Evolutionary conservation across 768 basidiomycete genomes (phyloP), one percentile per base, ranked within the genome.

Genomic region (Agrocybe praecox): DNA sequence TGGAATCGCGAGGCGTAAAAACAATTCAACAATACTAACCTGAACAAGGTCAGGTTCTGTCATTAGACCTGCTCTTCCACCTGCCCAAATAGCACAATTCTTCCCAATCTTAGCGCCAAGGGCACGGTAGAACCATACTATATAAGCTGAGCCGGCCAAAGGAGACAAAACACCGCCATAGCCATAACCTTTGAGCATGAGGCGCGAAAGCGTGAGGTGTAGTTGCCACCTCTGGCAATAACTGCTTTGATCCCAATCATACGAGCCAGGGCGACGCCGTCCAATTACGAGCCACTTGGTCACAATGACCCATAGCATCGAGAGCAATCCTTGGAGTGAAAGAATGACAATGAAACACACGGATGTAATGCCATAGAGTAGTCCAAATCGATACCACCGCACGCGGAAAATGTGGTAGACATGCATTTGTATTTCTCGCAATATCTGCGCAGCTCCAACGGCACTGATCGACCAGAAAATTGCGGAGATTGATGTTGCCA

Each of bases 201-300:
- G 65, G 21, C 72, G 68, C 5, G 75, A 72, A 14, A 80, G 61
- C 1, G 65, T 65, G 15, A 77, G 70, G 57, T 79, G 78, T 15
- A 80, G 67, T 62, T 80, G 77, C 79, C 79, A 80, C 32, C 77
- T 72, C 59, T 80, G 79, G 63, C 78, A 79, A 60, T 81, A 81
- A 49, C 71, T 74, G 67, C 74, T 76, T 63, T 74, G 71, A 60
- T 81, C 79, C 79, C 79, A 81, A 46, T 76, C 67, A 56, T 72
- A 79, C 43, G 66, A 66, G 0, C 78, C 79, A 23, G 74, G 71
- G 40, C 62, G 60, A 22, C 79, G 67, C 22, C 67, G 70, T 18
- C 78, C 76, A 43, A 81, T 75, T 42, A 81, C 56, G 15, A 77
- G 47, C 77, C 78, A 77, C 55, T 81, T 81, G 4, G 73, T 71